Evolutionary conservation across 768 basidiomycete species (phyloP).

Genomic region (Suillus spraguei): DNA sequence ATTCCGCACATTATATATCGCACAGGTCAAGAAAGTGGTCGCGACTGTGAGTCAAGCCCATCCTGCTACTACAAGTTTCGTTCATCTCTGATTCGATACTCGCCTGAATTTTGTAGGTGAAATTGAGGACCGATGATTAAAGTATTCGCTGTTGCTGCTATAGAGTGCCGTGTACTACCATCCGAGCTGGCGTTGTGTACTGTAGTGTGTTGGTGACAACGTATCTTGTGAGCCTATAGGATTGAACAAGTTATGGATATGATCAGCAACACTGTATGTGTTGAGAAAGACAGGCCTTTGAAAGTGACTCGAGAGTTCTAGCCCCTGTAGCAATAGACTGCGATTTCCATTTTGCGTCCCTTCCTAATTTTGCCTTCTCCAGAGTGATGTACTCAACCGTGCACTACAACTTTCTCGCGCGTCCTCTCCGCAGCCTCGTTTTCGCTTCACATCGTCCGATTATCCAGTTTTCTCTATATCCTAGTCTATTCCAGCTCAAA

Average conservation of each 20-base stretch:
- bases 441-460: not conserved
- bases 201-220: not conserved
- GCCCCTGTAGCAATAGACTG: not conserved
- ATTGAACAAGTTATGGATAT: not conserved
- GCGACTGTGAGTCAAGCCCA: conserved; percentile 10
- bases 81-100: conserved; percentile 8
- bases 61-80: not conserved
- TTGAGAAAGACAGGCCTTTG: too few relatives aligned
- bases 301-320: too few relatives aligned
- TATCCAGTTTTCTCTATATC: too few relatives aligned
- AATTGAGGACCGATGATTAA: not conserved
- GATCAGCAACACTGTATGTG: too few relatives aligned
- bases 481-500: not conserved
- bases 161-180: not conserved
- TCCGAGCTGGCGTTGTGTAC: not conserved
- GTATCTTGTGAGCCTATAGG: not conserved
- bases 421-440: not conserved
- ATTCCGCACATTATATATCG: conserved; percentile 1
- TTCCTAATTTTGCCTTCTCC: not conserved
- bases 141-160: not conserved
- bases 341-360: conserved; percentile 4
- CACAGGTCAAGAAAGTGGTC: conserved; percentile 8
- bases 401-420: not conserved
- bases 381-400: not conserved
- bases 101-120: conserved; percentile 7